Base-by-base conservation (phyloP, 1,139 yeast species). In the Scheffersomyces quercinus region DNA sequence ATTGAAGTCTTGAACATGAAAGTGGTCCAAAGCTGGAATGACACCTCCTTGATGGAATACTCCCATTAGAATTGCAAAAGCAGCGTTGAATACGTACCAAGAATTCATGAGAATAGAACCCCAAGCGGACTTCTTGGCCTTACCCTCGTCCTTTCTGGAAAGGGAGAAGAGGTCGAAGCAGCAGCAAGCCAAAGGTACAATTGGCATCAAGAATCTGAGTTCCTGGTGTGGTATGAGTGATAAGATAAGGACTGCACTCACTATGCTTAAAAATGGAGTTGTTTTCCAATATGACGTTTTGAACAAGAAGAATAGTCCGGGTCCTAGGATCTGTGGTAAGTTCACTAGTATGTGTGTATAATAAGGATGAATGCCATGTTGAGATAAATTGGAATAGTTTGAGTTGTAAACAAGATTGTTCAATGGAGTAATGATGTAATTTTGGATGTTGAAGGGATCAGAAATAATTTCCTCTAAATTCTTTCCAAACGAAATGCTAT, bases 171-270 rank as follows among this genome's bases (percentile, higher is more conserved):
- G 62, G 55, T 82, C 83, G 49, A 85, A 75, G 48, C 88, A 79
- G 42, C 83, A 76, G 53, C 87, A 80, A 5, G 83, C 61, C 5
- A 91, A 66, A 0, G 98, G 97, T 1, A 87, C 68, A 15, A 85
- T 57, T 0, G 99, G 99, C 0, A 83, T 56, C 38, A 95, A 66
- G 60, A 95, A 95, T 37, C 99, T 71, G 26, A 88, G 72, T 60
- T 95, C 99, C 61, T 95, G 99, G 59, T 95, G 99, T 8, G 95
- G 96, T 11, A 89, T 75, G 0, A 81, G 4, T 0, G 97, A 88
- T 26, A 93, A 70, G 4, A 81, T 46, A 0, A 69, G 4, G 1
- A 88, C 32, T 0, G 91, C 96, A 11, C 96, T 81, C 1, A 77
- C 47, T 0, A 85, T 72, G 0, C 91, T 65, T 36, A 85, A 65